Conservation (phyloP, 1,284 basidiomycete genomes). For the Waitea zeae region DNA sequence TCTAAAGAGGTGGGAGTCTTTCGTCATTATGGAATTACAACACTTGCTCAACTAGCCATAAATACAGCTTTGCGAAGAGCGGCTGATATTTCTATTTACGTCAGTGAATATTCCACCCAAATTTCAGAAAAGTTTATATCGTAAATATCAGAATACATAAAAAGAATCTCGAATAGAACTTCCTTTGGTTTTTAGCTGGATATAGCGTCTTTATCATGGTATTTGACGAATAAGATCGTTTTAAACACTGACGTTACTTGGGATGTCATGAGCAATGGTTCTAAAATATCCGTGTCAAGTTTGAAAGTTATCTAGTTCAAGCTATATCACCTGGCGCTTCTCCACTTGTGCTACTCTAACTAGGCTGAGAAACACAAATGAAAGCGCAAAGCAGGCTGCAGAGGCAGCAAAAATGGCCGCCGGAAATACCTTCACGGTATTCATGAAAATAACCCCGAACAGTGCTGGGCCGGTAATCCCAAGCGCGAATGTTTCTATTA, state of each 20-base stretch:
- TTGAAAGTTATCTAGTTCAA: neutral
- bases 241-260: neutral
- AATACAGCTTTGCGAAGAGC: no score
- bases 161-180: no score
- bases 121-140: no score
- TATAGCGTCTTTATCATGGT: no score
- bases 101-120: no score
- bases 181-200: no score
- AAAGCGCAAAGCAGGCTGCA: constrained; percentile 16
- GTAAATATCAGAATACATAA: no score
- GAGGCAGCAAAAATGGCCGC: constrained; percentile 36
- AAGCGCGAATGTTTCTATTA: no score
- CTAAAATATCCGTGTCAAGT: neutral
- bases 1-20: constrained; percentile 3
- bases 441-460: constrained; percentile 41
- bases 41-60: no score
- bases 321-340: neutral
- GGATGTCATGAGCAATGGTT: neutral
- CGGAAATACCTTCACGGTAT: constrained; percentile 40
- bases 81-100: no score
- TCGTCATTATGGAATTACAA: no score
- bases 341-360: constrained; percentile 24
- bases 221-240: no score
- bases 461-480: constrained; percentile 41
- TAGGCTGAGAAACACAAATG: constrained; percentile 24